These are phyloP conservation scores for Diaporthe sp. DNA, from an alignment of 2,329 filamentous ascomycete species.

Conservation along the genomic window DNA sequence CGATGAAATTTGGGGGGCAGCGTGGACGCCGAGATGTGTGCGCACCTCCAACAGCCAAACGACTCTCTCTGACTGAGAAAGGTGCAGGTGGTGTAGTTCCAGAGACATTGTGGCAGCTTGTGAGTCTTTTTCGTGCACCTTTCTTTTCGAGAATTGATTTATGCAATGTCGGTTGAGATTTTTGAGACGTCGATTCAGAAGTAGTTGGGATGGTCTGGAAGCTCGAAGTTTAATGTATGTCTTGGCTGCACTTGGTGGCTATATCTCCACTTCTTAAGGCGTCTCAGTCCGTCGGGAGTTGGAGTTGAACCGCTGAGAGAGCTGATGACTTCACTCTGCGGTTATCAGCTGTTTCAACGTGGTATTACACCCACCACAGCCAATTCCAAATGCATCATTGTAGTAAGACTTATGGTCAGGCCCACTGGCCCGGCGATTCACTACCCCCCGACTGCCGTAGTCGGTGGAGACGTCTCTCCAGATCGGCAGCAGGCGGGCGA, in stretches of 20 bases:
- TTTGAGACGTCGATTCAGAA: background rate
- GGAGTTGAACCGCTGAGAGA: background rate
- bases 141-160: background rate
- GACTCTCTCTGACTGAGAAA: constrained; percentile 72
- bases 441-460: background rate
- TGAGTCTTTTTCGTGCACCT: background rate
- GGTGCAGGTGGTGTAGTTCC: constrained; percentile 62
- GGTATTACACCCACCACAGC: background rate
- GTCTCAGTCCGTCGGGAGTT: background rate
- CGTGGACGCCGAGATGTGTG: too few relatives aligned
- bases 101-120: constrained; percentile 40
- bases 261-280: background rate
- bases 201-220: background rate
- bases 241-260: background rate
- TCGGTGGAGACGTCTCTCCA: background rate
- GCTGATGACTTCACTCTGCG: constrained; percentile 9
- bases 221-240: background rate
- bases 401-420: constrained; percentile 5
- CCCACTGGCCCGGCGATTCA: constrained; percentile 2
- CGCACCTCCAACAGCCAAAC: constrained; percentile 69
- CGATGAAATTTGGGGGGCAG: background rate
- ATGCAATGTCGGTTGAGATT: background rate
- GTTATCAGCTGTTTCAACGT: background rate
- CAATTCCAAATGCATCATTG: background rate
- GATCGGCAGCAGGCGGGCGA: background rate